phyloP scores from a whole-genome alignment of 2,329 filamentous ascomycete species.

The Colletotrichum tropicicola region DNA sequence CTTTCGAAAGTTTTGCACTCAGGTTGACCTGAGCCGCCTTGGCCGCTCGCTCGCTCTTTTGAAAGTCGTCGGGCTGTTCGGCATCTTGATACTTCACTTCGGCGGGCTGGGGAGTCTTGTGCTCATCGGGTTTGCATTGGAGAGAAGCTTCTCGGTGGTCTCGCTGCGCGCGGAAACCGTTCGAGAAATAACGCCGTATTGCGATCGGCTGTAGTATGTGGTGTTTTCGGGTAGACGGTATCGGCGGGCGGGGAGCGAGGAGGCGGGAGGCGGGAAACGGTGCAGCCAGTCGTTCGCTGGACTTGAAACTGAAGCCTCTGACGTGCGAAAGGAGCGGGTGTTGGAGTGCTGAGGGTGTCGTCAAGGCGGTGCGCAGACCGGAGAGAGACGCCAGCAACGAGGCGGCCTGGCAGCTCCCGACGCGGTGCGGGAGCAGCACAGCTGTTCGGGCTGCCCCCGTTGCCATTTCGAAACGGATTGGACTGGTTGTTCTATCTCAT shows the following conservation, averaged over 20 bases:
- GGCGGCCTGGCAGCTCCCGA: constrained; percentile 39
- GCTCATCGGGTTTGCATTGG: not conserved
- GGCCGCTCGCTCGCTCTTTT: constrained; percentile 83
- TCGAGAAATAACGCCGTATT: constrained; percentile 41
- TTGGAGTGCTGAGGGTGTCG: constrained; percentile 6
- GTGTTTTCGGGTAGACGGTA: not conserved
- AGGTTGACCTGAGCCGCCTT: constrained; percentile 91
- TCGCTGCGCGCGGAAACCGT: constrained; percentile 35
- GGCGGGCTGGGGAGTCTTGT: constrained; percentile 37
- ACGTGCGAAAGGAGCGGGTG: constrained; percentile 17
- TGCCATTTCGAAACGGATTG: constrained; percentile 29
- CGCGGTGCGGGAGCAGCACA: constrained; percentile 56
- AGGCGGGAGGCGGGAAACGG: not conserved
- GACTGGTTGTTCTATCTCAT: constrained; percentile 22
- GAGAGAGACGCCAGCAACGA: constrained; percentile 28
- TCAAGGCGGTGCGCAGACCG: constrained; percentile 26
- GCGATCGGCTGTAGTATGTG: not conserved
- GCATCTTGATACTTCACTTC: constrained; percentile 40
- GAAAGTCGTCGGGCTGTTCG: constrained; percentile 55
- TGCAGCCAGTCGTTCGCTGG: not conserved
- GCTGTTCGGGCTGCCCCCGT: constrained; percentile 58
- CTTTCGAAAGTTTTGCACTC: constrained; percentile 86
- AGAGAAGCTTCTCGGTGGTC: constrained; percentile 4
- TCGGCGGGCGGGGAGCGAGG: not conserved
- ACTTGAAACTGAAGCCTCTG: constrained; percentile 4